Evolutionary conservation across 75 land plant species (phyloP).

Genomic region (Gnetum montanum): DNA sequence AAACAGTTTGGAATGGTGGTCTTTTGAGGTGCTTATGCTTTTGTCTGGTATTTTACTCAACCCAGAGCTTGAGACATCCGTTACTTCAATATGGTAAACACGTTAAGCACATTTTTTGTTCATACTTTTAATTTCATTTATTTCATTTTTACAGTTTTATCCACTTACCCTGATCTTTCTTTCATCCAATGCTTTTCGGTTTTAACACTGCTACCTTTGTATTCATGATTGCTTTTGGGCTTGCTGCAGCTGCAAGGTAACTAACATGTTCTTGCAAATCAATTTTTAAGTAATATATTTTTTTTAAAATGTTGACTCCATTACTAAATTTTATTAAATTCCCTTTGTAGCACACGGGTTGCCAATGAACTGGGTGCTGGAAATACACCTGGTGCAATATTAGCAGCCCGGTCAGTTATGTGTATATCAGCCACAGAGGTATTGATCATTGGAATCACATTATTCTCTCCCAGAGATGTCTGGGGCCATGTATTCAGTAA

Average conservation of each 20-base stretch:
- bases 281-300: too few relatives aligned
- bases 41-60: constrained; percentile 67
- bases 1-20: constrained; percentile 65
- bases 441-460: constrained; percentile 15
- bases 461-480: constrained; percentile 30
- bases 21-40: constrained; percentile 54
- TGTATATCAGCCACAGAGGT: constrained; percentile 35
- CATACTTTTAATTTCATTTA: constrained; percentile 19
- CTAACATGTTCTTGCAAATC: not conserved
- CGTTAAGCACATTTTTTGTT: constrained; percentile 11
- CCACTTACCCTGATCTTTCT: not conserved
- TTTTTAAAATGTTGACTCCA: too few relatives aligned
- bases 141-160: too few relatives aligned
- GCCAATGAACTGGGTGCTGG: constrained; percentile 83
- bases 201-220: constrained; percentile 23
- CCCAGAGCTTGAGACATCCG: constrained; percentile 62
- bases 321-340: too few relatives aligned
- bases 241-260: constrained; percentile 45
- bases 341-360: constrained; percentile 46
- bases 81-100: constrained; percentile 37
- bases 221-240: constrained; percentile 47
- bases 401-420: constrained; percentile 30
- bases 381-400: constrained; percentile 29
- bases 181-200: constrained; percentile 17
- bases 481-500: constrained; percentile 67